phyloP scores from a whole-genome alignment of 2,329 filamentous ascomycete species.

The Talaromyces albobiverticillius region DNA sequence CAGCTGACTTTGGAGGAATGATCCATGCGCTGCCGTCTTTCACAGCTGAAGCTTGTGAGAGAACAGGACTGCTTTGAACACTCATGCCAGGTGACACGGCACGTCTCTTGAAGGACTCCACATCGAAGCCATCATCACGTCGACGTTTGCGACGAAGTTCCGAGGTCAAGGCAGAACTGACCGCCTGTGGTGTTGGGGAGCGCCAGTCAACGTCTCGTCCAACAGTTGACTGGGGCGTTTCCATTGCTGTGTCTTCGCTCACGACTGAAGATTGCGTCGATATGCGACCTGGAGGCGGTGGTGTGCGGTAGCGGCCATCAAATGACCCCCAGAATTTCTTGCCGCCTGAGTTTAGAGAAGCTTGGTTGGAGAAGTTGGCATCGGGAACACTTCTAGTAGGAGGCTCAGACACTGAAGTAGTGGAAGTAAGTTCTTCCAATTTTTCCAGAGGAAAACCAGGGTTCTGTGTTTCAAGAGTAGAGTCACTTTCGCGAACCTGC shows the following conservation, averaged over 20 bases:
- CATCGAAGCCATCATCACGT: constrained; percentile 87
- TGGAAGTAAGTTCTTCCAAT: constrained; percentile 14
- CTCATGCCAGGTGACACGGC: constrained; percentile 91
- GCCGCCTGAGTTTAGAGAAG: constrained; percentile 68
- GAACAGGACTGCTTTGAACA: constrained; percentile 81
- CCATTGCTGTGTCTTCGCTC: constrained; percentile 39
- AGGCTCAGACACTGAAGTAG: constrained; percentile 39
- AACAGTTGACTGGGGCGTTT: constrained; percentile 39
- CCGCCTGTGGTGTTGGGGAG: constrained; percentile 41
- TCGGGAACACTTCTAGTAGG: constrained; percentile 43
- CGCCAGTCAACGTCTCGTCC: constrained; percentile 34
- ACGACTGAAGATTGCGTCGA: constrained; percentile 50
- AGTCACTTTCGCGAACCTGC: constrained; percentile 88
- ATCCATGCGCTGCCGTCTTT: constrained; percentile 67
- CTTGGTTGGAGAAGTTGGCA: constrained; percentile 73
- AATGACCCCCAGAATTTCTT: constrained; percentile 77
- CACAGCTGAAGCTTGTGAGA: constrained; percentile 67
- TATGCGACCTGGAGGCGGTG: constrained; percentile 61
- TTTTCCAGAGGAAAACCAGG: constrained; percentile 41
- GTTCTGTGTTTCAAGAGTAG: constrained; percentile 51
- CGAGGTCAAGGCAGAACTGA: constrained; percentile 55
- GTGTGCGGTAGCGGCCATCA: constrained; percentile 64
- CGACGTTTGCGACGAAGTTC: constrained; percentile 79
- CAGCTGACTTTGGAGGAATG: constrained; percentile 62
- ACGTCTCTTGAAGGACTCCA: constrained; percentile 80